Evolutionary conservation across 495 filamentous ascomycete genomes (phyloP), one percentile per base, ranked within the genome.

Genomic region (Penicillium parvum): DNA sequence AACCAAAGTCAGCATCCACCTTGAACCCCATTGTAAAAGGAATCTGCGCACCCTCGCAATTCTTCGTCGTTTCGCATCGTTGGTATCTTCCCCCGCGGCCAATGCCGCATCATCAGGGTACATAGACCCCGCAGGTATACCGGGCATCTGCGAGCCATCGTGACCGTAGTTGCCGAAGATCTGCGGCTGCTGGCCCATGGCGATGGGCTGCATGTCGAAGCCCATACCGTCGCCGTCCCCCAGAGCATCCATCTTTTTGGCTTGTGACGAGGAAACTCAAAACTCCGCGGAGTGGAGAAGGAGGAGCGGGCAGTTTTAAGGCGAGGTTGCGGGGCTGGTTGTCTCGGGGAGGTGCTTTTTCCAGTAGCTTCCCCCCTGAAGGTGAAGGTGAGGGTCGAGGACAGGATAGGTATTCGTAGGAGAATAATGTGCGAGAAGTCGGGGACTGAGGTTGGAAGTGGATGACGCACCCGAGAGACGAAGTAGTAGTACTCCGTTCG

Each of bases 21-120:
- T 12, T 17, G 14, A 17, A 12, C 32, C n/a, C 0, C 4, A 8
- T 20, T 21, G 7, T 3, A 38, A n/a, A 5, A 10, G 14, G 11
- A 14, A 18, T 21, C 16, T 33, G 34, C 71, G 63, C 71, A 90
- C 87, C 73, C 90, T 81, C 19, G 92, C 90, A 53, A 98, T 98
- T 50, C 92, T 81, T 65, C 92, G 78, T 64, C 92, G 76, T 73
- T 98, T 98, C 11, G 88, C 79, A 58, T 96, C 69, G 52, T 83
- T 83, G 20, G 49, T 64, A 27, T 83, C 84, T 49, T 92, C 88
- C 38, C 75, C 69, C 46, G 63, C 47, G 32, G 59, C 58, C 47
- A 72, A 61, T 43, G 59, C 54, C 41, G 69, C 35, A 19, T 68
- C 65, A 50, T 88, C 82, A 37, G 75, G 69, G 47, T 82, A 87